phyloP scores from a whole-genome alignment of 2,329 filamentous ascomycete species.

The Phialophora chinensis region DNA sequence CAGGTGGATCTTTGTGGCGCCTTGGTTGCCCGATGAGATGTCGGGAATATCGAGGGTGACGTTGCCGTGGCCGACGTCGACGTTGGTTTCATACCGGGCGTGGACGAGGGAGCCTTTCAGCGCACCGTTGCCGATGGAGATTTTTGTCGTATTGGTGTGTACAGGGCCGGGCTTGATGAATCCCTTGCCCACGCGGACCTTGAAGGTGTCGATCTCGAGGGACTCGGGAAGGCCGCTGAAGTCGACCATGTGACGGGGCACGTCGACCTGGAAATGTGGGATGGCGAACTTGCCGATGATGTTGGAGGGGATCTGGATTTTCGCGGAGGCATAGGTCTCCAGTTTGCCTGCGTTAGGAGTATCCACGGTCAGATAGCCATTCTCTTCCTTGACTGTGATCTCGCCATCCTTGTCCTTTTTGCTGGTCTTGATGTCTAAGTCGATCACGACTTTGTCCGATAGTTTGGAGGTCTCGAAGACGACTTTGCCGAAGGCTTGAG shows the following conservation, averaged over 20 bases:
- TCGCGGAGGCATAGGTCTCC: slow-evolving; percentile 22
- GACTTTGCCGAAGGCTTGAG: slow-evolving; percentile 30
- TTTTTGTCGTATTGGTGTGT: slow-evolving; percentile 27
- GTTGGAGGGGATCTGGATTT: slow-evolving; percentile 33
- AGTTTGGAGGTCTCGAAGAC: slow-evolving; percentile 33
- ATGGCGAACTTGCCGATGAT: slow-evolving; percentile 30
- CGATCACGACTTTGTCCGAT: slow-evolving; percentile 30
- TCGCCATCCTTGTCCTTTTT: slow-evolving; percentile 28
- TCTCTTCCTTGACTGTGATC: slow-evolving; percentile 27
- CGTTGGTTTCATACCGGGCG: slow-evolving; percentile 23
- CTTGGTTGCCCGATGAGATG: slow-evolving; percentile 26
- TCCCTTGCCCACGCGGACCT: slow-evolving; percentile 24
- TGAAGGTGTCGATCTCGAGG: slow-evolving; percentile 29
- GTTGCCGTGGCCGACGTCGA: slow-evolving; percentile 29
- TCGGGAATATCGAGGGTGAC: slow-evolving; percentile 28
- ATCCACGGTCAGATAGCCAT: slow-evolving; percentile 27
- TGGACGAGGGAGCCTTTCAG: slow-evolving; percentile 28
- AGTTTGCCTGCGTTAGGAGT: slow-evolving; percentile 23
- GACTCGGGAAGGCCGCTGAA: slow-evolving; percentile 32
- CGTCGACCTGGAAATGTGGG: slow-evolving; percentile 27
- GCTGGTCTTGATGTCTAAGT: slow-evolving; percentile 34
- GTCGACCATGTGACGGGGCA: slow-evolving; percentile 32
- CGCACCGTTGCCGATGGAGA: slow-evolving; percentile 23
- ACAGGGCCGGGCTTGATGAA: slow-evolving; percentile 33
- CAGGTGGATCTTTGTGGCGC: slow-evolving; percentile 24